phyloP scores from a whole-genome alignment of 2,329 filamentous ascomycete species.

The Aquanectria penicillioides region DNA sequence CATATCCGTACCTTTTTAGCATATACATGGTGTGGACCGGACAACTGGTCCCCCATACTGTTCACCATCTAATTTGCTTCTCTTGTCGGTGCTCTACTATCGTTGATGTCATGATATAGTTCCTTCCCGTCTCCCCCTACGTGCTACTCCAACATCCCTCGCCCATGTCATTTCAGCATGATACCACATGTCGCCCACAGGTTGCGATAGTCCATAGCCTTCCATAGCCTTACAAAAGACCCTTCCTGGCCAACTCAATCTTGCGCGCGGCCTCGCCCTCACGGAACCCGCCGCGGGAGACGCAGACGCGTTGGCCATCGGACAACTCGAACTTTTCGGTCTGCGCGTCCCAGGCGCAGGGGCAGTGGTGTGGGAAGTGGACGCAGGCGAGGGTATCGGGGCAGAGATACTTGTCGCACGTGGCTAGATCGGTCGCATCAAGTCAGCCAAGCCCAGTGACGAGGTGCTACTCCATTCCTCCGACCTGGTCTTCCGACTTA shows the following conservation, averaged over 20 bases:
- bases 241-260: slow-evolving; percentile 83
- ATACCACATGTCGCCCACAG: too few species aligned
- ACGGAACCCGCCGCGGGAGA: slow-evolving; percentile 80
- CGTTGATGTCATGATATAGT: slow-evolving; percentile 7
- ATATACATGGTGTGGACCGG: slow-evolving; percentile 2
- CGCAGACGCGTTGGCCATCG: slow-evolving; percentile 78
- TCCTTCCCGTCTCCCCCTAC: not conserved
- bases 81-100: not conserved
- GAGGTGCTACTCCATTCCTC: too few species aligned
- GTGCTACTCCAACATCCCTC: too few species aligned
- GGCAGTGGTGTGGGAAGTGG: slow-evolving; percentile 96
- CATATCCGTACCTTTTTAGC: slow-evolving; percentile 3
- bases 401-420: slow-evolving; percentile 93
- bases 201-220: not conserved
- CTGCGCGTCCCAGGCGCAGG: slow-evolving; percentile 81
- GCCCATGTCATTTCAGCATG: too few species aligned
- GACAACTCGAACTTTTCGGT: slow-evolving; percentile 82
- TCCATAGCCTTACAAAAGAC: slow-evolving; percentile 65
- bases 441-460: not conserved
- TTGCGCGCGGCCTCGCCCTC: slow-evolving; percentile 77
- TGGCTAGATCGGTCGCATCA: slow-evolving; percentile 60
- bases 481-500: too few species aligned
- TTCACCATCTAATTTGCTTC: not conserved
- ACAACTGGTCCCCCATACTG: not conserved
- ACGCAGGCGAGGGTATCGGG: slow-evolving; percentile 95